Base-by-base conservation (phyloP, 1,284 basidiomycete species). In the Ustilago vetiveriae region DNA sequence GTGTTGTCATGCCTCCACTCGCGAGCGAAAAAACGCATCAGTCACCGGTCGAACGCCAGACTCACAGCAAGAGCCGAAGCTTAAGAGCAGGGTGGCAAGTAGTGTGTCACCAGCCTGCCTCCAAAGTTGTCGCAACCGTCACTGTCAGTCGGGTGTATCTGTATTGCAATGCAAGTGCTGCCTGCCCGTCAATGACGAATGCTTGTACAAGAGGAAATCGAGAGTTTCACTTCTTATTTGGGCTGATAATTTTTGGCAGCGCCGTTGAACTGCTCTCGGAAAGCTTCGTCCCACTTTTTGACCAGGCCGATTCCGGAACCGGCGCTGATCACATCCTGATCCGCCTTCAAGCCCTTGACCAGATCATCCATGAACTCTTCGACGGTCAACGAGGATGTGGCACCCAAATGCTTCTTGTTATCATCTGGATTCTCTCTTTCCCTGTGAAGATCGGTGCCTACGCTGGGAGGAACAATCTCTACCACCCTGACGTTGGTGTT, bases 381-480 rank as follows among this genome's bases (percentile, higher is more conserved):
- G 13, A 76, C 47, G 9, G 74, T 76, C 19, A 79, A 38, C 30
- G 63, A 60, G 41, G 54, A 60, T 26, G 73, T 64, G 26, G 75
- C 59, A 13, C 75, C 75, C 9, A 69, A 53, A 32, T 78, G 67
- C 44, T 79, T 78, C 57, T 79, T 79, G 63, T 79, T 79, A 50
- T 79, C 77, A 39, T 75, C 72, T 26, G 72, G 74, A 39, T 75
- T 70, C 39, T 62, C 62, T 11, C 73, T 42, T 37, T 75, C 73
- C 9, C 78, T 60, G 39, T 78, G 75, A 23, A 75, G 55, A 47
- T 78, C 73, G 2, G 68, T 74, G 2, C 72, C 70, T 6, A 80
- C 78, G n/a, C 65, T 69, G 5, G 78, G 78, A 4, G 78, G 78
- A 1, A 76, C 70, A 14, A 80, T 71, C 65, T 80, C 78, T 35